Evolutionary conservation across 352 stramenopile species (phyloP), one percentile per base, ranked within the genome.

Genomic region (Lagenidium giganteum): DNA sequence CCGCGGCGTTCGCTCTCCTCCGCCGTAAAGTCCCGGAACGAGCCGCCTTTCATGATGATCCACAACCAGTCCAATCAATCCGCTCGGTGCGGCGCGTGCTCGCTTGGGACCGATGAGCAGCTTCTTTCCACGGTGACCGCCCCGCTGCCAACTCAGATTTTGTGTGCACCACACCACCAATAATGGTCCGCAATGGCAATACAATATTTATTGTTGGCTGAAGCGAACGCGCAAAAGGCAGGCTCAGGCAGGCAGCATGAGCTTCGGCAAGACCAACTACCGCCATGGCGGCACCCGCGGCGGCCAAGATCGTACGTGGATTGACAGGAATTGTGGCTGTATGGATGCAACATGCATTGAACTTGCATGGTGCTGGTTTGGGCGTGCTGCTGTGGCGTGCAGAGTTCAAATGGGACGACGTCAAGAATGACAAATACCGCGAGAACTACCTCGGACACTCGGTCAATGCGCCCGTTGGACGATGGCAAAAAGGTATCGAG

Each of bases 331-430:
- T 30, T 12, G 6, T 20, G 20, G 21, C 32, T 14, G 11, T 17
- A 7, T 43, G 30, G 42, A 23, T 33, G 20, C 46, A 6, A 35
- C 16, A 3, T 14, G 30, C 18, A 25, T 62, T 34, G 41, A 30
- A 16, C 20, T 8, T 21, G 5, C 56, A 16, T 18, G 13, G 5
- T n/a, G n/a, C n/a, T n/a, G n/a, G n/a, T n/a, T n/a, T n/a, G n/a
- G n/a, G n/a, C n/a, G n/a, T n/a, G n/a, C n/a, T n/a, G n/a, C n/a
- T 25, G 7, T 14, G 25, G 5, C 22, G 11, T 29, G 11, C 43
- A 90, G 81, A 95, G 36, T 96, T 96, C 58, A 95, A 94, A 47
- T 96, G 87, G 85, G 87, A 96, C 21, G 87, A 96, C 60, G 87
- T 96, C 20, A 96, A 96, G 72, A 87, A 83, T 45, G 87, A 96